Evolutionary conservation across 306 rosid species (phyloP), one percentile per base, ranked within the genome.

Genomic region (Casuarina glauca): DNA sequence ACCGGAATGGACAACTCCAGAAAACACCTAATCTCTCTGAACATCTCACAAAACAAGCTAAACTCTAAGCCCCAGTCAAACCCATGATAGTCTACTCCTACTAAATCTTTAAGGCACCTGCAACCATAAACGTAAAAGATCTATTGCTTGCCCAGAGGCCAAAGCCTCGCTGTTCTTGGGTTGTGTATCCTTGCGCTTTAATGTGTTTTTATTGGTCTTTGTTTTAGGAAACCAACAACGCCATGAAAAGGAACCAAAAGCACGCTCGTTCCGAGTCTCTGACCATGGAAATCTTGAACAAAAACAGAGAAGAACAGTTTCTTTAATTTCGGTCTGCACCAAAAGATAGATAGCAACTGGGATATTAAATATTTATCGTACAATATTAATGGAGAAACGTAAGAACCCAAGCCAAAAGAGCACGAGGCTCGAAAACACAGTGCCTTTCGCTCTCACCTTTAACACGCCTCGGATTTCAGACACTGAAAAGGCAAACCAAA

Each of bases 351-450:
- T 26, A 43, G 73, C 13, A 26, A 61, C 32, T 32, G 35, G 43
- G 42, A 42, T 74, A 75, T 48, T 48, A 2, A 36, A 3, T 36
- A 17, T 15, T 45, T 9, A 7, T 35, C 55, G 42, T 41, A 42
- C n/a, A 38, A 20, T 0, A 73, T 44, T 57, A 12, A 62, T 6
- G 6, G 16, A 11, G 2, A 4, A 35, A 32, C 2, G 74, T 32
- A 62, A n/a, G 68, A 20, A 44, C 32, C 32, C 32, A 36, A 19
- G 6, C 9, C 35, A 60, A 70, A 49, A 50, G 39, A 82, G 85
- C 85, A 66, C 83, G 87, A 83, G 79, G 87, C 81, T 86, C 87
- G 79, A 86, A 80, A 78, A 70, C 6, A 74, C 81, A 71, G 79
- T 70, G 61, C 36, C 88, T 77, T 79, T 81, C 84, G 81, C 86